Evolutionary conservation across 2,329 filamentous ascomycete genomes (phyloP).

Genomic region (Huntiella moniliformis): DNA sequence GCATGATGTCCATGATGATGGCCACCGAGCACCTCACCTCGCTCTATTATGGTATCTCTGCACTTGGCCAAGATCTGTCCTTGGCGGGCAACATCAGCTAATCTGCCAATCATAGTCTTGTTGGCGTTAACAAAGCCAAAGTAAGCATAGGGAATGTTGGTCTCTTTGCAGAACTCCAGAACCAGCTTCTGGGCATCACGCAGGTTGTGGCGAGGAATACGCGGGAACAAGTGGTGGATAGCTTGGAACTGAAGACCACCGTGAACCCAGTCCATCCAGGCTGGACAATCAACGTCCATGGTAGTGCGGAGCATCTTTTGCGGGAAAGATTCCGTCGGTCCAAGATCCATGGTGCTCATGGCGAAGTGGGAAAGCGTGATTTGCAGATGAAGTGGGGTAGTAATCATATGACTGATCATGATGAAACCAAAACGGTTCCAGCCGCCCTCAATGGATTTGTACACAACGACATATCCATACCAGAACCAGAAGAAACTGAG

Average conservation of each 20-base stretch:
- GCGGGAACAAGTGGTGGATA: slow-evolving; percentile 69
- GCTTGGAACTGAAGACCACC: slow-evolving; percentile 81
- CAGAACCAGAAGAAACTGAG: slow-evolving; percentile 70
- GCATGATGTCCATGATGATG: slow-evolving; percentile 11
- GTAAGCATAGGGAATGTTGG: slow-evolving; percentile 66
- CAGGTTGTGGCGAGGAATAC: slow-evolving; percentile 71
- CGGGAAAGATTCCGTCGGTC: slow-evolving; percentile 67
- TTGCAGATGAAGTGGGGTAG: slow-evolving; percentile 69
- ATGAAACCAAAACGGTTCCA: slow-evolving; percentile 55
- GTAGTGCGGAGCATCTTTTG: slow-evolving; percentile 84
- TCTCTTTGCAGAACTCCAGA: slow-evolving; percentile 63
- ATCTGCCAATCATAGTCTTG: slow-evolving; percentile 54
- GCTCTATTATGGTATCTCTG: slow-evolving; percentile 24
- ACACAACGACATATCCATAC: slow-evolving; percentile 70
- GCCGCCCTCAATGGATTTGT: slow-evolving; percentile 50
- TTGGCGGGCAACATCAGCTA: slow-evolving; percentile 66
- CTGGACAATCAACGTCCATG: slow-evolving; percentile 80
- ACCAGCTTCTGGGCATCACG: slow-evolving; percentile 57
- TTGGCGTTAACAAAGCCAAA: slow-evolving; percentile 77
- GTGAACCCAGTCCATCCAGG: slow-evolving; percentile 78
- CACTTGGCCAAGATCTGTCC: slow-evolving; percentile 61
- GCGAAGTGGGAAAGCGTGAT: slow-evolving; percentile 86
- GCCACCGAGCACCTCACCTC: slow-evolving; percentile 10
- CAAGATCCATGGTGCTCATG: slow-evolving; percentile 79
- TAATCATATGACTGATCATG: slow-evolving; percentile 61